Conservation (phyloP, 2,329 filamentous ascomycete species). For the Orbilia oligospora region DNA sequence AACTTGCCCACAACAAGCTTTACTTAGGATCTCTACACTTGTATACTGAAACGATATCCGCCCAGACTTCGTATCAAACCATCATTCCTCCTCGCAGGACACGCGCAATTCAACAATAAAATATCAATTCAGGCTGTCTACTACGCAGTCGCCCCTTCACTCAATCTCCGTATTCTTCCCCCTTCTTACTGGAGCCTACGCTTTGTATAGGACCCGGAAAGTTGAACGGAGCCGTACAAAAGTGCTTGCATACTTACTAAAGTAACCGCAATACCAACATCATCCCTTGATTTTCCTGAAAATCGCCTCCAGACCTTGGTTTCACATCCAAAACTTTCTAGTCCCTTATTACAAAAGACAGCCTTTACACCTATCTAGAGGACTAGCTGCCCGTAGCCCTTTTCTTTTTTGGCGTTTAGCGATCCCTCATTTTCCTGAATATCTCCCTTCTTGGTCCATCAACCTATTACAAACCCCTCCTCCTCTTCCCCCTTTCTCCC, state of each 20-base stretch:
- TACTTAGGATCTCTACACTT: too few relatives aligned
- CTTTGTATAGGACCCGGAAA: neutral
- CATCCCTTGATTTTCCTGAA: neutral
- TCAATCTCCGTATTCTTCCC: neutral
- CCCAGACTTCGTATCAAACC: neutral
- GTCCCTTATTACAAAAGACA: neutral
- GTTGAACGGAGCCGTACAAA: neutral
- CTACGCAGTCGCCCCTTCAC: neutral
- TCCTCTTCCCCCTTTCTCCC: neutral
- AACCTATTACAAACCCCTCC: neutral
- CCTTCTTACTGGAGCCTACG: neutral
- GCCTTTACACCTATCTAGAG: neutral
- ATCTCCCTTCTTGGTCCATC: neutral
- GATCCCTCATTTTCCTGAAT: neutral
- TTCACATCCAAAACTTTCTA: neutral
- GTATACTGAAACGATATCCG: too few relatives aligned
- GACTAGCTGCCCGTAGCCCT: neutral
- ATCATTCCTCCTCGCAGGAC: neutral
- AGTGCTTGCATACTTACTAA: neutral
- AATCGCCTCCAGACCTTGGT: neutral
- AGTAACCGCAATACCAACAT: neutral
- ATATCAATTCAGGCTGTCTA: neutral
- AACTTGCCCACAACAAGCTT: too few relatives aligned
- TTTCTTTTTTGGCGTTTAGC: conserved; percentile 11
- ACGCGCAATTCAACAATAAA: conserved; percentile 8